Evolutionary conservation across 257 asterid species (phyloP).

Genomic region (Solanum clarkiae): DNA sequence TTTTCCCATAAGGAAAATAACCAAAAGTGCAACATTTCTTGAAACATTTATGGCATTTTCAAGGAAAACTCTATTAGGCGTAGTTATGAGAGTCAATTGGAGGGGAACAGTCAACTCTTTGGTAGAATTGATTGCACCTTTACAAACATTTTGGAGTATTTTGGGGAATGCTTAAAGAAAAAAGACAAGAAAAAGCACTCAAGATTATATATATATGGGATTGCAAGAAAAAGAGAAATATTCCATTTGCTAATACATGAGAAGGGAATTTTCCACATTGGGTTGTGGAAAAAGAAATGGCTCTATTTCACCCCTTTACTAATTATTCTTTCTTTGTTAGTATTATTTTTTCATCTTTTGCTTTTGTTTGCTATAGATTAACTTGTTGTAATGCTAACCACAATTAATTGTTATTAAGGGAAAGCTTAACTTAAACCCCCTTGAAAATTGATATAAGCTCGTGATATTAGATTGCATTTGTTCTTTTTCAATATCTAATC

Average conservation of each 20-base stretch:
- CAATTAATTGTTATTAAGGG: not conserved
- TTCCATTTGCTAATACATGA: too few relatives aligned
- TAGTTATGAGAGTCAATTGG: conserved; percentile 11
- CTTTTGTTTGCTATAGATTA: not conserved
- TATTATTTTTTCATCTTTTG: not conserved
- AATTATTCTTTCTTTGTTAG: not conserved
- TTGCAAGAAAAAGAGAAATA: too few relatives aligned
- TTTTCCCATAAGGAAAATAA: not conserved
- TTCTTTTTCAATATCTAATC: not conserved
- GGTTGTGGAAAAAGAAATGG: not conserved
- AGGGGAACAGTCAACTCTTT: not conserved
- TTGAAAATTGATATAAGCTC: not conserved
- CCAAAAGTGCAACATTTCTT: not conserved
- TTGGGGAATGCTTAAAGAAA: conserved; percentile 11
- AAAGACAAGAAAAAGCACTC: not conserved
- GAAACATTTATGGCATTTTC: conserved; percentile 7
- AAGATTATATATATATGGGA: not conserved
- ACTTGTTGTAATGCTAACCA: not conserved
- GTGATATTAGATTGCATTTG: not conserved
- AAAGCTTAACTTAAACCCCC: not conserved
- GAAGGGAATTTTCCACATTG: not conserved
- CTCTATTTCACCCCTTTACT: not conserved
- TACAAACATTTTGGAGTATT: conserved; percentile 10
- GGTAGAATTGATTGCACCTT: conserved; percentile 12
- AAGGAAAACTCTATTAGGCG: not conserved